Base-by-base conservation (phyloP, 495 filamentous ascomycete genomes). In the Cenococcum geophilum region DNA sequence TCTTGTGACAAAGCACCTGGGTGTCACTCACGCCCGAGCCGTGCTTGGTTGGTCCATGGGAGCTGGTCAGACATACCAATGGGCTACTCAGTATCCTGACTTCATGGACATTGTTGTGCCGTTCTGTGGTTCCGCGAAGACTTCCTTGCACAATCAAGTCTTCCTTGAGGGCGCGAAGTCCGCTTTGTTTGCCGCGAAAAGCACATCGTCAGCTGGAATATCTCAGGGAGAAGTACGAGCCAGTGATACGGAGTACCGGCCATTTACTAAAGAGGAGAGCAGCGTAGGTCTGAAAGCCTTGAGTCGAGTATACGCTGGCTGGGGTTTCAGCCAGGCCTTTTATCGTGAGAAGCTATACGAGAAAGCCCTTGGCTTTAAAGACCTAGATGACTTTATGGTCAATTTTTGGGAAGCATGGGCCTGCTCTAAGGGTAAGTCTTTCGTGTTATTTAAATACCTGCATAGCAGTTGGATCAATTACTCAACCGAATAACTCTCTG, bases 11-110 rank as follows among this genome's bases (percentile, higher is more conserved):
- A 75, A 87, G 72, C 77, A 82, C 58, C 71, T 89, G 4, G 81
- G 78, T 14, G 78, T 89, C 64, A 77, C 72, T 11, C 86, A 87
- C 72, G 72, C 83, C 1, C 75, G 76, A 21, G 83, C 83, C 14
- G 85, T 89, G 2, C 47, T 87, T 0, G 86, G 86, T 4, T 88
- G 85, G 84, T 83, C 79, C 22, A 87, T 89, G 86, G 86, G 85
- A 6, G 86, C 78, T 1, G 84, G 77, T 0, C 86, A 89, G 66
- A 82, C 80, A 1, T 86, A 78, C 62, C 84, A 89, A 64, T 90
- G 86, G 87, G 83, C 81, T 14, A 86, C 84, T 0, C 83, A 84
- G 66, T 89, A 83, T 68, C 86, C 87, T 0, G 82, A 83, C 18
- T 87, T 89, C 65, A 82, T 85, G 77, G 84, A 89, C 56, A 60